Percentiles rank a stretch among this genome's conserved stretches.
Evolutionary conservation across 2,329 filamentous ascomycete species (phyloP).

Genomic region (Seiridium unicorne): DNA sequence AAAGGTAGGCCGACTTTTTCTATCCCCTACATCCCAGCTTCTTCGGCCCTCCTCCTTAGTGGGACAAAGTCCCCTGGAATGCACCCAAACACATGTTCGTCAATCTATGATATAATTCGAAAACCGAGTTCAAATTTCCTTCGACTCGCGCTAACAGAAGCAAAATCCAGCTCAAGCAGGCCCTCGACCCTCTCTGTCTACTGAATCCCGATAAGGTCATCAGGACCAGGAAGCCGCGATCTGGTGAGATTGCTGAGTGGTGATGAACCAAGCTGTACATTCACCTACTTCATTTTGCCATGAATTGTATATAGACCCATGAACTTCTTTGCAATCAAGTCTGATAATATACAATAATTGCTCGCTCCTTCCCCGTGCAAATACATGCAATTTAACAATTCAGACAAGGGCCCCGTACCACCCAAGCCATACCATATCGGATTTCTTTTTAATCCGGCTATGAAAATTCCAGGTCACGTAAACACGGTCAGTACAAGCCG

Average conservation of each 20-base stretch:
- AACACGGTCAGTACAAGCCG: too few relatives aligned
- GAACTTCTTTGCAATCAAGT: too few relatives aligned
- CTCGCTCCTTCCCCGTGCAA: too few relatives aligned
- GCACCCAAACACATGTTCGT: too few relatives aligned
- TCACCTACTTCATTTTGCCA: too few relatives aligned
- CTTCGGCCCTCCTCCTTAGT: background rate
- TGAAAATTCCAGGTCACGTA: too few relatives aligned
- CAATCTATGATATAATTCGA: background rate
- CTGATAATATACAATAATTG: too few relatives aligned
- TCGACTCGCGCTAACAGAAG: background rate
- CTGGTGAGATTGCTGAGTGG: slow-evolving; percentile 46
- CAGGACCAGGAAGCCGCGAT: slow-evolving; percentile 54
- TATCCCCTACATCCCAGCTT: background rate
- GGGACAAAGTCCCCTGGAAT: background rate
- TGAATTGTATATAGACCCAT: too few relatives aligned
- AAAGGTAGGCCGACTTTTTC: slow-evolving; percentile 51
- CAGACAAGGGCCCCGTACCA: too few relatives aligned
- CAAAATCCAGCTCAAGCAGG: slow-evolving; percentile 65
- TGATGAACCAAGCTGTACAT: slow-evolving; percentile 17
- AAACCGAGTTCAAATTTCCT: background rate
- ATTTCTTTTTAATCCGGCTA: too few relatives aligned
- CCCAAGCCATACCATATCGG: too few relatives aligned
- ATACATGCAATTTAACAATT: too few relatives aligned
- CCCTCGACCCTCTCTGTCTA: slow-evolving; percentile 72
- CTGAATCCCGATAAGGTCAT: slow-evolving; percentile 71